Percentiles rank a stretch among this genome's conserved stretches.
Conservation (phyloP, 331 rosid genomes). For the Quercus lobata region DNA sequence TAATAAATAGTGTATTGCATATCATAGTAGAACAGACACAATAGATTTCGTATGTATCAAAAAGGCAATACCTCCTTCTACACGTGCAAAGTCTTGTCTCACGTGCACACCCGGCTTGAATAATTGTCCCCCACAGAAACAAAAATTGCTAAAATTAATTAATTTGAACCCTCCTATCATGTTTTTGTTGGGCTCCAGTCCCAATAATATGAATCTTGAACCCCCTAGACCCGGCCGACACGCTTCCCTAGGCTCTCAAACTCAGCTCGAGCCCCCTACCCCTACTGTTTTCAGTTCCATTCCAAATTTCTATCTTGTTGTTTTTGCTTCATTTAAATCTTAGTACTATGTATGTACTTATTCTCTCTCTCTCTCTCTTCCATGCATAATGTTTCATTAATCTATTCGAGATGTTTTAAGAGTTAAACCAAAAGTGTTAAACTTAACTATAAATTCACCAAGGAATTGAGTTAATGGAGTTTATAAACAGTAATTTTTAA, state of each 20-base stretch:
- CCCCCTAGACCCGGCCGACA: constrained; percentile 33
- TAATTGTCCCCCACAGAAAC: background rate
- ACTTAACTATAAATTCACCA: too few relatives aligned
- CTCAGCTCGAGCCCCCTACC: background rate
- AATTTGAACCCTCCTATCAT: background rate
- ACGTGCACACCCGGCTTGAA: constrained; percentile 7
- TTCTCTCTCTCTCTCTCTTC: background rate
- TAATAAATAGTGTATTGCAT: too few relatives aligned
- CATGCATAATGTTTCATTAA: too few relatives aligned
- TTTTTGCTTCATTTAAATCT: background rate
- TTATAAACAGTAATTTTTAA: too few relatives aligned
- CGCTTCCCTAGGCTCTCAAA: constrained; percentile 22
- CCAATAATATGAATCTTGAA: constrained; percentile 24
- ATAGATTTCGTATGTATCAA: too few relatives aligned
- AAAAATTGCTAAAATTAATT: background rate
- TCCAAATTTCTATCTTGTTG: background rate
- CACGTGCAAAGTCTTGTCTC: constrained; percentile 36
- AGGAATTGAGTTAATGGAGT: too few relatives aligned
- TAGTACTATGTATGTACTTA: background rate
- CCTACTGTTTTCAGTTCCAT: background rate
- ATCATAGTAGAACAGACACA: accelerated
- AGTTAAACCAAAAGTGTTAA: too few relatives aligned
- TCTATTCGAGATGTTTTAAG: too few relatives aligned
- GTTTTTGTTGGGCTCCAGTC: constrained; percentile 26
- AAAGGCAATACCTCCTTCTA: background rate